Percentiles rank a stretch among this genome's conserved stretches.
Conservation (phyloP, 345 rosid genomes). For the Turnera subulata region DNA sequence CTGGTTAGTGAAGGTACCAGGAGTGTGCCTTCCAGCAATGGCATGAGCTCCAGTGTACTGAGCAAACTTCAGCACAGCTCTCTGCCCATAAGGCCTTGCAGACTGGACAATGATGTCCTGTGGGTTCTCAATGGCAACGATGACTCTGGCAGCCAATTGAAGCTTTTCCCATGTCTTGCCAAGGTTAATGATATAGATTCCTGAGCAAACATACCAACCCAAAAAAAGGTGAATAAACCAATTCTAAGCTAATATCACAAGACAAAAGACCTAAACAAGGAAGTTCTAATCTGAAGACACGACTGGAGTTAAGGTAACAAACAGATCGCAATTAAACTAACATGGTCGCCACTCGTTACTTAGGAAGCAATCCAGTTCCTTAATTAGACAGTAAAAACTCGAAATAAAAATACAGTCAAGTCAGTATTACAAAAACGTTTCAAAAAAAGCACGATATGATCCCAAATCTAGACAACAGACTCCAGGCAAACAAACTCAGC, state of each 20-base stretch:
- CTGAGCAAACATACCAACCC: slow-evolving; percentile 23
- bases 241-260: not conserved
- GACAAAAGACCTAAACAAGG: too few relatives aligned
- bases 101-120: slow-evolving; percentile 93
- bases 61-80: slow-evolving; percentile 90
- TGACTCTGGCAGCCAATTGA: slow-evolving; percentile 79
- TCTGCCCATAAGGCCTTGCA: slow-evolving; percentile 96
- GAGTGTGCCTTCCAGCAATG: slow-evolving; percentile 98
- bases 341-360: too few relatives aligned
- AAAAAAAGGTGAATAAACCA: not conserved
- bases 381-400: too few relatives aligned
- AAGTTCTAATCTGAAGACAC: too few relatives aligned
- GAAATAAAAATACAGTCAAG: too few relatives aligned
- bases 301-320: too few relatives aligned
- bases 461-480: too few relatives aligned
- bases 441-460: too few relatives aligned
- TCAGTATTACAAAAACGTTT: too few relatives aligned
- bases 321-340: too few relatives aligned
- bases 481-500: too few relatives aligned
- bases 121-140: slow-evolving; percentile 84
- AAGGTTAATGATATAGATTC: slow-evolving; percentile 82
- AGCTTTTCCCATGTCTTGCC: slow-evolving; percentile 96
- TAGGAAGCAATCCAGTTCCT: too few relatives aligned
- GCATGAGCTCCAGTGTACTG: slow-evolving; percentile 96
- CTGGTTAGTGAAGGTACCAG: slow-evolving; percentile 97